Conservation (phyloP, 768 basidiomycete genomes). For the Tylopilus intermedius region DNA sequence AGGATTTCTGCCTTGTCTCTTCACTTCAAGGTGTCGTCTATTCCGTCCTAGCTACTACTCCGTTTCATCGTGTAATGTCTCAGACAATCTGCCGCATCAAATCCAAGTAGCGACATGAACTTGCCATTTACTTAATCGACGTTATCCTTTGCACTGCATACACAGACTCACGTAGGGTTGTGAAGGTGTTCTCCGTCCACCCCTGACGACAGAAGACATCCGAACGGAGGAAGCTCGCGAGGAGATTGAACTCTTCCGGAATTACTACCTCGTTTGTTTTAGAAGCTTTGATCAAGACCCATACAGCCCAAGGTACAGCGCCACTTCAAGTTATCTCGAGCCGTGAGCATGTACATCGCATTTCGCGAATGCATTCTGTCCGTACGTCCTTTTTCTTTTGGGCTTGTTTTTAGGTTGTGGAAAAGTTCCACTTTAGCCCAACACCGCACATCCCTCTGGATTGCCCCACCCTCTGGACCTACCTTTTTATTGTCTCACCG, state of each 20-base stretch:
- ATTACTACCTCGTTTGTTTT: conserved; percentile 99
- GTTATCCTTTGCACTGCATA: not conserved
- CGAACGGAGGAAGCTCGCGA: conserved; percentile 99
- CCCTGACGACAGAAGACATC: conserved; percentile 98
- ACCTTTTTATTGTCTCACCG: too few relatives aligned
- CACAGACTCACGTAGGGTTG: conserved; percentile 5
- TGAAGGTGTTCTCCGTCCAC: conserved; percentile 91
- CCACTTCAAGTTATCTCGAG: conserved; percentile 77
- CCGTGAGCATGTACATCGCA: conserved; percentile 98
- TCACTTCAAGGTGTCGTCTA: conserved; percentile 14
- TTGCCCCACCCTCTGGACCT: too few relatives aligned
- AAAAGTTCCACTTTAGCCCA: conserved; percentile 92
- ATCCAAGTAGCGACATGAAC: conserved; percentile 27
- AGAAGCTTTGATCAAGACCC: conserved; percentile 98
- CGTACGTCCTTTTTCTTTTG: conserved; percentile 42
- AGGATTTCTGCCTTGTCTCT: not conserved
- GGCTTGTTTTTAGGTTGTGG: not conserved
- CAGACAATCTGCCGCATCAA: conserved; percentile 2
- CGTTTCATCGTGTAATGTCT: not conserved
- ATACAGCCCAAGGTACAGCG: conserved; percentile 53
- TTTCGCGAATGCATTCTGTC: conserved; percentile 96
- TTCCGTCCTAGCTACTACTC: not conserved
- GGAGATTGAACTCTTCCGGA: conserved; percentile 98
- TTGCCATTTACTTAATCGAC: conserved; percentile 39
- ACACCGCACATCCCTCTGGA: conserved; percentile 61